Percentiles rank a stretch among this genome's conserved stretches.
These are phyloP conservation scores for Termitomyces sp. DNA, from an alignment of 768 basidiomycete genomes.

Conservation along the genomic window DNA sequence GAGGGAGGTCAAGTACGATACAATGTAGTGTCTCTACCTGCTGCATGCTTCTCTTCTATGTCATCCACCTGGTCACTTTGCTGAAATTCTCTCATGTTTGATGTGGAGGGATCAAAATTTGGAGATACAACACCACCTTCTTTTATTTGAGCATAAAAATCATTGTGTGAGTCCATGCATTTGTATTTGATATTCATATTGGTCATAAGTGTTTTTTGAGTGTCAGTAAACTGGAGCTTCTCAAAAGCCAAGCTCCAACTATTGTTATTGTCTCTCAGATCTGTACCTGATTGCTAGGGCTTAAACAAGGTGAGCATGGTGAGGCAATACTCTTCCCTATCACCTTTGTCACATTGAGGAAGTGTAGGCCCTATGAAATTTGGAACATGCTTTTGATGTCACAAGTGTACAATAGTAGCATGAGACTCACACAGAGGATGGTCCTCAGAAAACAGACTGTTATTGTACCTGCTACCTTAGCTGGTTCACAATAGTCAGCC, in stretches of 20 bases:
- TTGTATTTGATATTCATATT: conserved; percentile 4
- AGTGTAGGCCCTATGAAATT: background rate
- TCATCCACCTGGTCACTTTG: too few species aligned
- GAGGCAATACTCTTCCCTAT: background rate
- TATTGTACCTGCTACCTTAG: too few species aligned
- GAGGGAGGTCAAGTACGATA: too few species aligned
- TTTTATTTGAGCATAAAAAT: conserved; percentile 1
- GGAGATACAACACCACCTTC: too few species aligned
- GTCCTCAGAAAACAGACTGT: background rate
- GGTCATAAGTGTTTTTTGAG: background rate
- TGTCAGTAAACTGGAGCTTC: background rate
- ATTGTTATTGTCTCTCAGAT: background rate
- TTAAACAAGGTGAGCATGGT: conserved; percentile 1
- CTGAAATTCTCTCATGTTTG: too few species aligned
- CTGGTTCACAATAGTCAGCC: too few species aligned
- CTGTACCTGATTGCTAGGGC: background rate
- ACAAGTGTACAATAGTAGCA: background rate
- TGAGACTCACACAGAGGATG: background rate
- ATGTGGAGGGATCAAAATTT: too few species aligned
- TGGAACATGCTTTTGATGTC: background rate
- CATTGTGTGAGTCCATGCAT: background rate
- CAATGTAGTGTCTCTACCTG: too few species aligned
- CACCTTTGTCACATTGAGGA: background rate
- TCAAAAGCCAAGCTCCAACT: background rate
- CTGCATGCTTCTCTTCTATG: too few species aligned